Evolutionary conservation across 331 rosid species (phyloP), one percentile per base, ranked within the genome.

Genomic region (Stylosanthes scabra): DNA sequence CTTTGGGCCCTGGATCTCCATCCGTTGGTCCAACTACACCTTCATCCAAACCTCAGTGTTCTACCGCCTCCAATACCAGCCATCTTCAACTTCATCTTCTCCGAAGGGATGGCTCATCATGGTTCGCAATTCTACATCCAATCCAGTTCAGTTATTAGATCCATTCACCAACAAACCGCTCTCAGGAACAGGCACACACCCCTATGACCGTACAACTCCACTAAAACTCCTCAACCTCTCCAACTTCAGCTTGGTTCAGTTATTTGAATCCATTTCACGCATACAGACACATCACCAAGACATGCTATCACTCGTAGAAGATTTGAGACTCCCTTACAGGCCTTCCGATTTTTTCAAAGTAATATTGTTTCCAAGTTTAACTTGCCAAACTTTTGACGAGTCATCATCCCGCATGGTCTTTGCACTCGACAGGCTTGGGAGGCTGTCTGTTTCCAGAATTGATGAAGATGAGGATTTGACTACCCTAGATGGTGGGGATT

Each of bases 51-150:
- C 37, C 40, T 75, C 74, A 10, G 0, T 85, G 72, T 31, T 31
- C 37, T 83, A 81, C 56, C 80, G 83, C 14, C 34, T 76, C 16
- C 49, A 49, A 2, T 10, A 44, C 8, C 46, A 41, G 6, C 46
- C 46, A 59, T 52, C 66, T 1, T 50, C 27, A 3, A 0, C 8
- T 0, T 1, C 14, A 3, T 2, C 20, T 44, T 63, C 13, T 31
- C 28, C 12, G 1, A 69, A 73, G 13, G 83, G 83, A 2, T 79
- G 75, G 72, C 25, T 87, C 59, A 60, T 83, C 9, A 85, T 78
- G 74, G 34, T 85, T 6, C 80, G 75, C 47, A 81, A 81, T 14
- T 34, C 68, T 5, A 37, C 67, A 1, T 60, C 60, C n/a, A 69
- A 74, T 1, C 75, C 58, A 31, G 13, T 85, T 28, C 68, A 74